phyloP scores from a whole-genome alignment of 83 land plant genomes.

The Picea abies region DNA sequence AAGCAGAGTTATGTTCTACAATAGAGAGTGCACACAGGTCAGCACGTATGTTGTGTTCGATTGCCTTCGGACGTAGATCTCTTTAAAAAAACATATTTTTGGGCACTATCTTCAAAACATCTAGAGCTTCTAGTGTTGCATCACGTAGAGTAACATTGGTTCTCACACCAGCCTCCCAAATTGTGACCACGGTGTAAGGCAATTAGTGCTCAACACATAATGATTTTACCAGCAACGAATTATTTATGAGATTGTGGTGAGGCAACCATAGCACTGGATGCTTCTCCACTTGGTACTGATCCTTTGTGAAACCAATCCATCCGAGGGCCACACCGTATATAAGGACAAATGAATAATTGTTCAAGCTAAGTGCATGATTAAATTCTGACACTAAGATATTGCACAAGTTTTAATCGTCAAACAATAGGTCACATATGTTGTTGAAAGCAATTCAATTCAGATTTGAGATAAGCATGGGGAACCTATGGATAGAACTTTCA shows the following conservation, averaged over 20 bases:
- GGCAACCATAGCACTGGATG: conserved; percentile 80
- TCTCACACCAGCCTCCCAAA: conserved; percentile 75
- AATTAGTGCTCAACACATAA: conserved; percentile 76
- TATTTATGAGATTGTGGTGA: conserved; percentile 71
- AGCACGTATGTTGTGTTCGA: too few relatives aligned
- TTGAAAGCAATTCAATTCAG: too few relatives aligned
- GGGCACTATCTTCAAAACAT: conserved; percentile 52
- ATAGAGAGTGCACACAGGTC: too few relatives aligned
- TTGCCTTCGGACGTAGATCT: too few relatives aligned
- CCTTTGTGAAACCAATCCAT: conserved; percentile 98
- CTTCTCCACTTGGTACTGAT: conserved; percentile 82
- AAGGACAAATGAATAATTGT: too few relatives aligned
- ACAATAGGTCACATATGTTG: too few relatives aligned
- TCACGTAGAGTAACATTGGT: conserved; percentile 63
- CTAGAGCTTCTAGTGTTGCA: conserved; percentile 83
- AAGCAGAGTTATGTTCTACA: too few relatives aligned
- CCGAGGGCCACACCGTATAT: conserved; percentile 63
- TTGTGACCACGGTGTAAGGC: conserved; percentile 70
- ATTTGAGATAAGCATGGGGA: too few relatives aligned
- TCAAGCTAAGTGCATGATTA: too few relatives aligned
- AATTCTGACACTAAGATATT: too few relatives aligned
- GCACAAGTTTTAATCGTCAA: too few relatives aligned
- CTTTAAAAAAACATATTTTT: conserved; percentile 40
- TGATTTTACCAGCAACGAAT: conserved; percentile 56
- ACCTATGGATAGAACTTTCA: too few relatives aligned